Evolutionary conservation across 106 monocot species (phyloP), one percentile per base, ranked within the genome.

Genomic region (Dendrobium nobile): DNA sequence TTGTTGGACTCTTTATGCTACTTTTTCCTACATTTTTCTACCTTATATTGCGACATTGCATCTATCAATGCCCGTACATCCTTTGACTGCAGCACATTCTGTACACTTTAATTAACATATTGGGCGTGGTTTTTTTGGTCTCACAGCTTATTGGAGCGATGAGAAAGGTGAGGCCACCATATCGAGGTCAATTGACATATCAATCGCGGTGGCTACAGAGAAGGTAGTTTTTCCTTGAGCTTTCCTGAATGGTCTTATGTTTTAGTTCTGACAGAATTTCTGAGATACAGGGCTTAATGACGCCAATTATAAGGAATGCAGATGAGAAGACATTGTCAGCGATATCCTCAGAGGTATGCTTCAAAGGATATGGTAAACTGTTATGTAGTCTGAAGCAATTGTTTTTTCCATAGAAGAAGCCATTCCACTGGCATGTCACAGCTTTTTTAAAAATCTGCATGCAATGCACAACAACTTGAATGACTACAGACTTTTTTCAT

Each of bases 281-380:
- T 81, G 56, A 28, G 26, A 17, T 85, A 33, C 82, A 99, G 99
- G 99, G 99, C 72, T 85, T 99, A 82, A 99, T 95, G 95, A 99
- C 99, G 56, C 99, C 99, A 73, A 99, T 99, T 26, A 86, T 99
- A 64, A 89, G 91, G 56, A 95, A 95, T 95, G 99, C 99, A 73
- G 95, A 99, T 86, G 85, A 93, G 77, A 99, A 99, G 79, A 75
- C 92, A 61, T 74, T 99, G 59, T 85, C 90, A 75, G 78, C 89
- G 47, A 99, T 99, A 86, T 99, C 99, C 43, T 84, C 77, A 67
- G 99, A 99, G 95, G 95, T 95, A 92, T 55, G 18, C 79, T 56
- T 31, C 20, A 77, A 65, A 67, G 1, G 67, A 43, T 74, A 7
- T 10, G 17, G 7, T 73, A 28, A 42, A 42, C 42, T 41, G 18